Conservation (phyloP, 1,284 basidiomycete genomes). For the Moniliella sp. region DNA sequence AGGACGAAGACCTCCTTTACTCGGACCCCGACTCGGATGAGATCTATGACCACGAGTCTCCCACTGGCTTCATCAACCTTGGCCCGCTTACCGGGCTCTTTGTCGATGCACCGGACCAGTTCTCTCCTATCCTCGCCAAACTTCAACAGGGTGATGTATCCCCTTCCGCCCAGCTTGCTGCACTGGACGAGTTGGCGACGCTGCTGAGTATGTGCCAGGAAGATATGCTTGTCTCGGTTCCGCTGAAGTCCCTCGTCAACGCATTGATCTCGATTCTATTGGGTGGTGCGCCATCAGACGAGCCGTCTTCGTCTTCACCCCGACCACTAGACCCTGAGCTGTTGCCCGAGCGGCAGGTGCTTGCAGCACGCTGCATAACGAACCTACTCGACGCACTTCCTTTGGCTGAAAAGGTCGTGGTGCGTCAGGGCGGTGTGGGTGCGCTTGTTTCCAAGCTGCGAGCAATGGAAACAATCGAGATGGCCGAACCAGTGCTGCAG, state of each 20-base stretch:
- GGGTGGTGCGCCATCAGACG: constrained; percentile 37
- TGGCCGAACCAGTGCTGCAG: constrained; percentile 32
- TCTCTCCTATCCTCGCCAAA: constrained; percentile 16
- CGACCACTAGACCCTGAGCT: constrained; percentile 10
- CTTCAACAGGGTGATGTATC: constrained; percentile 35
- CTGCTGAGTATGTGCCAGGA: constrained; percentile 86
- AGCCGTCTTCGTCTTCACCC: constrained; percentile 4
- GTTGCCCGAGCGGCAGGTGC: constrained; percentile 11
- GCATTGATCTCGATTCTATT: constrained; percentile 79
- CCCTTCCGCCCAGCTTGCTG: constrained; percentile 51
- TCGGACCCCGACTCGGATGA: constrained; percentile 6
- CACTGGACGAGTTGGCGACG: constrained; percentile 82
- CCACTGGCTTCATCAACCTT: constrained; percentile 11
- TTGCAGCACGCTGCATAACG: constrained; percentile 30
- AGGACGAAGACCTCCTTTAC: constrained; percentile 6
- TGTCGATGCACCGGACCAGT: constrained; percentile 13
- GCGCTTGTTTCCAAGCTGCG: constrained; percentile 25
- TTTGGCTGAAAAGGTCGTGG: constrained; percentile 23
- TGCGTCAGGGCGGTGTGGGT: constrained; percentile 20
- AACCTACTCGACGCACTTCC: constrained; percentile 33
- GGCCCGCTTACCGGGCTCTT: constrained; percentile 24
- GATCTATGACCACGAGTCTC: constrained; percentile 6
- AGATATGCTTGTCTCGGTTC: constrained; percentile 83
- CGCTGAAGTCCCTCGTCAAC: constrained; percentile 69
- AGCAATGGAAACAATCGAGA: constrained; percentile 31